Base-by-base conservation (phyloP, 352 stramenopile species). In the Bremia lactucae region DNA sequence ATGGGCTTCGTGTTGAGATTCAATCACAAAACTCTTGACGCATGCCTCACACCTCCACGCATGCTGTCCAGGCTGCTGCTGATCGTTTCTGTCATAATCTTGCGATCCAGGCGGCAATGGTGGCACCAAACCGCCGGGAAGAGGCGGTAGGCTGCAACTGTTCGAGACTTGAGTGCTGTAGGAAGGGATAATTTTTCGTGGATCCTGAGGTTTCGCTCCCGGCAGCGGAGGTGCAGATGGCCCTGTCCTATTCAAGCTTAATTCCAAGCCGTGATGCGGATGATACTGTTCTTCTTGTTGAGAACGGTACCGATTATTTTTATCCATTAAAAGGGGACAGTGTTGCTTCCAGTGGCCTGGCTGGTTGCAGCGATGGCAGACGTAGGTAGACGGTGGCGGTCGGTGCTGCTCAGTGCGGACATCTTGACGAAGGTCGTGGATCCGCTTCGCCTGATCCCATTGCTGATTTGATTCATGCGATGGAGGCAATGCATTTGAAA, bases 331-430 rank as follows among this genome's bases (percentile, higher is more conserved):
- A 24, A 79, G 55, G 6, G 72, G 58, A 37, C 76, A 90, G 11
- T 86, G 53, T 16, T 87, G 70, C 26, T 88, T 88, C 78, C 78
- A 91, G 35, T 91, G 78, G 3, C 78, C 78, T 16, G 73, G 71
- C 28, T 74, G 59, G 11, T 67, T 68, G 51, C 78, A 91, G 24
- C 87, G 87, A 46, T 83, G 75, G 31, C 78, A 91, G 36, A 74
- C 62, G 21, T 91, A 91, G 16, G 67, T 75, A 3, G 60, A 47
- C 5, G 75, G 78, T 2, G 75, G 75, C 1, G 59, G 58, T 2
- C 59, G 40, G n/a, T 61, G 44, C 35, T 44, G 57, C 29, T 62
- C 6, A 63, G 13, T 58, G 47, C 5, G 45, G 50, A 15, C 23
- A 18, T 65, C 44, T 8, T 73, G 53, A 1, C 46, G 42, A 31